Evolutionary conservation across 495 filamentous ascomycete species (phyloP).

Genomic region (Aspergillus saccharolyticus): DNA sequence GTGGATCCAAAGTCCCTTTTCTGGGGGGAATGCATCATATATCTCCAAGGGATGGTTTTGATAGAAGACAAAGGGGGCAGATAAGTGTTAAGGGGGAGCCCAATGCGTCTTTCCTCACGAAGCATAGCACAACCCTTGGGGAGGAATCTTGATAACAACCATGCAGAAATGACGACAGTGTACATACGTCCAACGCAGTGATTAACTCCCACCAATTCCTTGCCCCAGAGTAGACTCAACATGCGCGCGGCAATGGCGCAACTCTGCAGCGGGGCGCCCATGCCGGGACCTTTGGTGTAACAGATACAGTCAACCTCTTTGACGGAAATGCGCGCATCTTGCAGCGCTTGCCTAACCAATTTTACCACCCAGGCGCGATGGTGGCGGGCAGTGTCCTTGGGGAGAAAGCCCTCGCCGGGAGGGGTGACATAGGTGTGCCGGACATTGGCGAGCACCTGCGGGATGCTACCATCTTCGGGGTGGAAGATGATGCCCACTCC

Average conservation of each 20-base stretch:
- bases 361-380: constrained; percentile 81
- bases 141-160: neutral
- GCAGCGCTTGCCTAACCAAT: constrained; percentile 70
- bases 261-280: constrained; percentile 91
- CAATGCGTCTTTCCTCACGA: neutral
- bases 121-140: neutral
- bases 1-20: neutral
- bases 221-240: constrained; percentile 79
- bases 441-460: constrained; percentile 85
- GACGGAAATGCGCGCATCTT: constrained; percentile 56
- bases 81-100: neutral
- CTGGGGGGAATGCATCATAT: too few species aligned
- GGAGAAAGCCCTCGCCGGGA: constrained; percentile 89
- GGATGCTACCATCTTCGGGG: constrained; percentile 53
- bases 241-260: constrained; percentile 83
- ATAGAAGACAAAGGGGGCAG: neutral
- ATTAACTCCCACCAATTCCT: constrained; percentile 85
- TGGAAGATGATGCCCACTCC: constrained; percentile 91
- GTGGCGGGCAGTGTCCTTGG: constrained; percentile 91
- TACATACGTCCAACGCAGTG: constrained; percentile 87
- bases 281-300: constrained; percentile 92
- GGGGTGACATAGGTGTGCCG: constrained; percentile 90
- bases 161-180: neutral
- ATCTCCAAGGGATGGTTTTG: neutral
- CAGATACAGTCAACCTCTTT: constrained; percentile 83